phyloP scores from a whole-genome alignment of 2,329 filamentous ascomycete species.

The Diaporthe sp. region DNA sequence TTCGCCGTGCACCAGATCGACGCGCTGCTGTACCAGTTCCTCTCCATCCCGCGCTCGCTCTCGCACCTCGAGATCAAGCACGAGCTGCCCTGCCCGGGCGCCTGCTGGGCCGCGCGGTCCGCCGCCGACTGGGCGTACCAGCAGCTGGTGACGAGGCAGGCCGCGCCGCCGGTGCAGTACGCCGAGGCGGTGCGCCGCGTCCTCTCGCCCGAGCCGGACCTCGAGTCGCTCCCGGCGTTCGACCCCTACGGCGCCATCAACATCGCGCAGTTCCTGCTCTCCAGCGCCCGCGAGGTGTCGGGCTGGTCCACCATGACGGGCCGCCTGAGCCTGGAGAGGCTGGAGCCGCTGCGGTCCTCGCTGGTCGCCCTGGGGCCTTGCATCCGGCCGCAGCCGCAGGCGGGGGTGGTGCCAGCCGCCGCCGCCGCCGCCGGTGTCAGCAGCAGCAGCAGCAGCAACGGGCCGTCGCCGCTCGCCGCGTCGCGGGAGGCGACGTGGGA shows the following conservation, averaged over 20 bases:
- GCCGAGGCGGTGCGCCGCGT: conserved; percentile 54
- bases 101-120: conserved; percentile 54
- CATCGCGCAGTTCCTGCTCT: conserved; percentile 57
- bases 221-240: conserved; percentile 50
- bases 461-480: conserved; percentile 31
- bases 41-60: conserved; percentile 53
- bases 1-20: conserved; percentile 60
- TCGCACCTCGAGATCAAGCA: conserved; percentile 60
- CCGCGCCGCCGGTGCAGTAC: conserved; percentile 48
- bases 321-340: conserved; percentile 55
- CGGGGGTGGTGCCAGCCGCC: not conserved
- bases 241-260: conserved; percentile 58
- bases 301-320: conserved; percentile 60
- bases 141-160: conserved; percentile 44
- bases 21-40: conserved; percentile 58
- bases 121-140: conserved; percentile 53
- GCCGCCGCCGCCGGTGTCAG: not conserved
- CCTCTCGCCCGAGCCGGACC: conserved; percentile 49
- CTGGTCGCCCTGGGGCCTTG: conserved; percentile 51
- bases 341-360: conserved; percentile 52
- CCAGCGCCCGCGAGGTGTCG: conserved; percentile 56
- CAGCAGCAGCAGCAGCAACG: conserved; percentile 27
- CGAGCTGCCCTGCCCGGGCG: conserved; percentile 55
- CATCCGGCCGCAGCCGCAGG: conserved; percentile 43
- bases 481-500: conserved; percentile 55